Percentiles rank a stretch among this genome's conserved stretches.
phyloP scores from a whole-genome alignment of 768 basidiomycete species.

The Suillus hirtellus region DNA sequence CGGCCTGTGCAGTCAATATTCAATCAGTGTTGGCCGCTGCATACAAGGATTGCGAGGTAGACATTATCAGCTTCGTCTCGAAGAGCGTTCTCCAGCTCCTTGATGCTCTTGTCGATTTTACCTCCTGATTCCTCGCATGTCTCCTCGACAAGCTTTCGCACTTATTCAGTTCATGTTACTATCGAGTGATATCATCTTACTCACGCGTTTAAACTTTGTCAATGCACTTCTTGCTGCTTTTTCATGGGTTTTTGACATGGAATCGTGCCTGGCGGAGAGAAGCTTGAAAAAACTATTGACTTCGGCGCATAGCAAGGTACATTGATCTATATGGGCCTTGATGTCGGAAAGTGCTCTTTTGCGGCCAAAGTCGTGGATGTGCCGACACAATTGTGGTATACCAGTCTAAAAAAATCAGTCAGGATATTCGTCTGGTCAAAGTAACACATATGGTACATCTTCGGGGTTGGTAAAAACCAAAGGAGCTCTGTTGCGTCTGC shows the following conservation, averaged over 20 bases:
- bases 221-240: not conserved
- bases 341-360: too few relatives aligned
- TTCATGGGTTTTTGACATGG: not conserved
- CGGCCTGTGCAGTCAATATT: not conserved
- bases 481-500: not conserved
- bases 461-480: not conserved
- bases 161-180: not conserved
- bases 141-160: not conserved
- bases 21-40: not conserved
- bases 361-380: not conserved
- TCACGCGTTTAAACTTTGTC: too few relatives aligned
- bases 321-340: too few relatives aligned
- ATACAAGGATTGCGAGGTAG: not conserved
- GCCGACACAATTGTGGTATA: not conserved
- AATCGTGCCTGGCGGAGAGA: too few relatives aligned
- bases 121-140: too few relatives aligned
- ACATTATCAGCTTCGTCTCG: not conserved
- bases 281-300: too few relatives aligned
- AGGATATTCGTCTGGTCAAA: not conserved
- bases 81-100: not conserved
- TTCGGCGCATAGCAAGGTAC: too few relatives aligned
- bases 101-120: not conserved
- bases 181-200: too few relatives aligned
- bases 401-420: not conserved
- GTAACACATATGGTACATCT: not conserved